phyloP scores from a whole-genome alignment of 2,329 filamentous ascomycete genomes.

The Aspergillus fischeri region DNA sequence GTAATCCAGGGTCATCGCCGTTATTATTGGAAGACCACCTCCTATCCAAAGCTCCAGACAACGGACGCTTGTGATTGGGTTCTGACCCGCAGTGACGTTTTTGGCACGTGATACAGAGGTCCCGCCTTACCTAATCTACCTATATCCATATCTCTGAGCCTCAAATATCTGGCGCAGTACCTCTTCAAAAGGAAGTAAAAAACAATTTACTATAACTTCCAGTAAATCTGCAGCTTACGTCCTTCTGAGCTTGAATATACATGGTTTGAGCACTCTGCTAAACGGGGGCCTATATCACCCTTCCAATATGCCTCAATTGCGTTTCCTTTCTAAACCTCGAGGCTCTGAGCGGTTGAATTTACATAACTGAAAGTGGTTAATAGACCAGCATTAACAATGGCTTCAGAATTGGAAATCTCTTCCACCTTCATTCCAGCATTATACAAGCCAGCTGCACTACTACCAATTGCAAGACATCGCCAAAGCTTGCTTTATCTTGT shows the following conservation, averaged over 20 bases:
- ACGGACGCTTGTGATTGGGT: not conserved
- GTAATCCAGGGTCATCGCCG: constrained; percentile 5
- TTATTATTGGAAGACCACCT: constrained; percentile 3
- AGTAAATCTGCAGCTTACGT: not conserved
- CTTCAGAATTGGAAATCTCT: constrained; percentile 42
- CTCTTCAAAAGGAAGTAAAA: not conserved
- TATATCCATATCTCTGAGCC: not conserved
- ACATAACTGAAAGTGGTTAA: not conserved
- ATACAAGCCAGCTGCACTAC: constrained; percentile 75
- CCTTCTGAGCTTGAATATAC: not conserved
- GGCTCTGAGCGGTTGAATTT: not conserved
- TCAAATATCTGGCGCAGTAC: not conserved
- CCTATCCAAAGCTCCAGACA: constrained; percentile 10
- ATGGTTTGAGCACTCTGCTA: not conserved
- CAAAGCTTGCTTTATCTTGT: constrained; percentile 78
- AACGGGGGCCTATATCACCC: not conserved
- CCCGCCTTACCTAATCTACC: not conserved
- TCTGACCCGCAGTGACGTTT: constrained; percentile 1
- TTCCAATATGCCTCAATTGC: not conserved
- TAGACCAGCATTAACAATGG: constrained; percentile 28
- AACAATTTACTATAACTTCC: not conserved
- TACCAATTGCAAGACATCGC: constrained; percentile 82
- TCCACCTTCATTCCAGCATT: constrained; percentile 67
- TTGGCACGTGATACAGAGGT: constrained; percentile 1
- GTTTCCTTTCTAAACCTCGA: not conserved